Evolutionary conservation across 2,329 filamentous ascomycete genomes (phyloP), one percentile per base, ranked within the genome.

Genomic region (Ilyonectria mors-panacis): DNA sequence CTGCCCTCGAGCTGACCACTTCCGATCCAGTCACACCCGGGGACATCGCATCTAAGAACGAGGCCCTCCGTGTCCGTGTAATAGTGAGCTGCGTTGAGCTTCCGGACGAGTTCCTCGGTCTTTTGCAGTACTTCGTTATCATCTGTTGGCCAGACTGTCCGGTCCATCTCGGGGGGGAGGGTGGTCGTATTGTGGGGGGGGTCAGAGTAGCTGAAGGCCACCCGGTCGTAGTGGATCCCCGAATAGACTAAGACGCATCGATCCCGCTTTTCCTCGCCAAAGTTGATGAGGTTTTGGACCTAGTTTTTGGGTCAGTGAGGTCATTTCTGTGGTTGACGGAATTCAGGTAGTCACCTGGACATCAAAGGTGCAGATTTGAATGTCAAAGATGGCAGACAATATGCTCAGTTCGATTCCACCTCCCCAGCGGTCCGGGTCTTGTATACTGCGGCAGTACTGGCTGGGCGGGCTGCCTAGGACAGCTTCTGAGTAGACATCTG

Each of bases 201-300:
- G 69, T 85, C 87, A 23, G 85, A 90, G 44, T 87, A 89, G 19
- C 90, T 91, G 71, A 97, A 89, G 1, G 93, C 94, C 66, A 98
- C 91, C 7, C 93, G 92, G 80, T 98, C 95, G 81, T 98, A 98
- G 79, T 98, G 95, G 57, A 98, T 96, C 3, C 94, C 94, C 0
- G 93, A 95, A 81, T 97, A 98, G 0, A 97, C 91, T 26, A 98
- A 84, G 28, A 97, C 90, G 76, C 93, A 95, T 7, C 94, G 87
- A 45, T 87, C 88, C 37, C 83, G 79, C 59, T 88, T 88, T 1
- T 90, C 89, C 77, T 96, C 93, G 71, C 97, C 97, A 81, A 95
- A 97, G 6, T 88, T 88, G 75, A 83, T 80, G 7, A 82, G 70
- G 37, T 74, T 80, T 68, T 81, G 77, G 0, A 76, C 77, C 78